phyloP scores from a whole-genome alignment of 2,329 filamentous ascomycete species.

The Penicillium decumbens region DNA sequence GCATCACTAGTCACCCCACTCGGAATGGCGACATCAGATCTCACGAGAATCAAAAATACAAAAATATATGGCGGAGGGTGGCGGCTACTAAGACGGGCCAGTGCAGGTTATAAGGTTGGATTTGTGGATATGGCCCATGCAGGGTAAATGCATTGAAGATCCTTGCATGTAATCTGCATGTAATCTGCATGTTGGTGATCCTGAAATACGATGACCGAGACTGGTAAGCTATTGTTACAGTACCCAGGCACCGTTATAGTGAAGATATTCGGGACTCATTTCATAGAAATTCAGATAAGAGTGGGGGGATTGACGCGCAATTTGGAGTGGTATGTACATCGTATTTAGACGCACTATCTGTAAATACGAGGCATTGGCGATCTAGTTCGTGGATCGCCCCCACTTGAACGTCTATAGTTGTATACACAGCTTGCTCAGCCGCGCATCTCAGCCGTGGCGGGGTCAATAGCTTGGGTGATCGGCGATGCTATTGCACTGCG shows the following conservation, averaged over 20 bases:
- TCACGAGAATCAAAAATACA: neutral
- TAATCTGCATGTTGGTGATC: neutral
- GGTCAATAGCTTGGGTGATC: neutral
- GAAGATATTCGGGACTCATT: neutral
- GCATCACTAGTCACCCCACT: neutral
- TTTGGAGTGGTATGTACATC: neutral
- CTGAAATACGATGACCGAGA: slow-evolving; percentile 12
- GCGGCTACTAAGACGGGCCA: slow-evolving; percentile 1
- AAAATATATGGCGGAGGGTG: too few relatives aligned
- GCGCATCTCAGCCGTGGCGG: neutral
- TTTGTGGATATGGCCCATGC: slow-evolving; percentile 4
- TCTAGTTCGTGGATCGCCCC: slow-evolving; percentile 12
- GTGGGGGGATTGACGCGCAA: neutral
- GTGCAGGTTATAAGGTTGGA: neutral
- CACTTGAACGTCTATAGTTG: neutral
- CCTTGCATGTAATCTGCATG: slow-evolving; percentile 5
- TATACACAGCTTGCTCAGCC: neutral
- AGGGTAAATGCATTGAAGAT: slow-evolving; percentile 9
- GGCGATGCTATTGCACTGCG: neutral
- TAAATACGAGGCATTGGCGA: slow-evolving; percentile 1
- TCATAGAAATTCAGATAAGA: neutral
- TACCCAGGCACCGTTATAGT: neutral
- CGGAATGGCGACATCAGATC: neutral
- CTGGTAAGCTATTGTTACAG: neutral
- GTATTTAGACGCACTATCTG: neutral